Evolutionary conservation across 768 basidiomycete genomes (phyloP), one percentile per base, ranked within the genome.

Genomic region (Melanogaster broomeanus): DNA sequence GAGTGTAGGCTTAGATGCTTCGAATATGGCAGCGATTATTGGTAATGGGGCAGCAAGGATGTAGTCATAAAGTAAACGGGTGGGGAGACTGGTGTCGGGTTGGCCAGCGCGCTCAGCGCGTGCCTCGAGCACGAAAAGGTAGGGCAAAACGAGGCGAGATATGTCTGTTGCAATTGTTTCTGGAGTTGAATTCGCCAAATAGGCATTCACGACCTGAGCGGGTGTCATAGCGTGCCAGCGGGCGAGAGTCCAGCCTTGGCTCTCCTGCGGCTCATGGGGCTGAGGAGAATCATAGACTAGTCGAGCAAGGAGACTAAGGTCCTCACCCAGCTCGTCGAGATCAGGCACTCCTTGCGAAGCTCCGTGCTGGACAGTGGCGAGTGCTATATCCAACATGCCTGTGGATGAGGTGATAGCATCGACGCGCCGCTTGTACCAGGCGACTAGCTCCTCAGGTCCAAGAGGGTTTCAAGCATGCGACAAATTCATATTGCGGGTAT

Each of bases 1-100:
- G 34, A 94, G 73, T 2, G 92, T 97, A 10, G 94, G 93, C 66
- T 98, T 99, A 7, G 93, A 96, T 1, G 85, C 84, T 59, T 94
- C 91, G 61, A 97, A 94, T 27, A 98, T 75, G 15, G 88, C 79
- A 0, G 85, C 85, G 12, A 81, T 81, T 22, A 84, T 77, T 9
- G 84, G 74, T 27, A 98, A 72, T 1, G 87, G 81, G 1, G 88
- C 77, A 10, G 75, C 72, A 43, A 93, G 78, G 37, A 91, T 76
- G 58, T 87, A 90, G 44, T 92, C 82, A 61, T 88, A 81, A 15
- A 92, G 77, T 6, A 87, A 65, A 16, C 83, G 84, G 6, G 72
- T 79, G 22, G 82, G 80, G n/a, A 94, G 72, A 15, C 67, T 65
- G 15, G 84, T 77, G 64, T 94, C 88, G 0, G 90, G 83, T 10